Conservation (phyloP, 805 yeast genomes). For the Wickerhamiella vanderwaltii region DNA sequence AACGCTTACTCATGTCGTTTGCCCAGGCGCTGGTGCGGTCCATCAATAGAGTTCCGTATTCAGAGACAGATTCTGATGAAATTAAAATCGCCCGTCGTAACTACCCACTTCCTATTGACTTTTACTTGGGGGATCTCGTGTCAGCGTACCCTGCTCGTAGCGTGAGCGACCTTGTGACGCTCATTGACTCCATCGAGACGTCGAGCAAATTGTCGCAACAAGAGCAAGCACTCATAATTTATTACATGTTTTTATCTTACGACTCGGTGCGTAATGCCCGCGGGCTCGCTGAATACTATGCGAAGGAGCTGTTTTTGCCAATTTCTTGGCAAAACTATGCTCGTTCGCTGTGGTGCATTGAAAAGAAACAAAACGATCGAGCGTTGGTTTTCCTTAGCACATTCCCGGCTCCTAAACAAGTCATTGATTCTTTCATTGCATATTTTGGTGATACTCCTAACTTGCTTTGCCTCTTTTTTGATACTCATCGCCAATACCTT, state of each 20-base stretch:
- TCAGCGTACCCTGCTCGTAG: neutral
- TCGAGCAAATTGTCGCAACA: neutral
- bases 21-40: constrained; percentile 10
- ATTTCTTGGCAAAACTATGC: constrained; percentile 11
- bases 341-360: constrained; percentile 9
- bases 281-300: constrained; percentile 9
- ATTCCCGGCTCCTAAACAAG: constrained; percentile 2
- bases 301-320: constrained; percentile 5
- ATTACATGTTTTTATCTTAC: constrained; percentile 1
- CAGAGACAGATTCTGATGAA: neutral
- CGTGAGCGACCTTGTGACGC: neutral
- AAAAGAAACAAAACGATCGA: neutral
- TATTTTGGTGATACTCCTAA: constrained; percentile 8
- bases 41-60: constrained; percentile 1
- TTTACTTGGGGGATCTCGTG: neutral
- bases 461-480: constrained; percentile 5
- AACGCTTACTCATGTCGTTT: constrained; percentile 8
- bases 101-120: neutral
- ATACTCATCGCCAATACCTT: constrained; percentile 8
- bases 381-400: constrained; percentile 6
- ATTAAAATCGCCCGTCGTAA: neutral
- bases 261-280: neutral
- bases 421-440: constrained; percentile 1
- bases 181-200: neutral
- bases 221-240: constrained; percentile 3